These are phyloP conservation scores for Lactarius sp. DNA, from an alignment of 768 basidiomycete genomes.

Conservation along the genomic window DNA sequence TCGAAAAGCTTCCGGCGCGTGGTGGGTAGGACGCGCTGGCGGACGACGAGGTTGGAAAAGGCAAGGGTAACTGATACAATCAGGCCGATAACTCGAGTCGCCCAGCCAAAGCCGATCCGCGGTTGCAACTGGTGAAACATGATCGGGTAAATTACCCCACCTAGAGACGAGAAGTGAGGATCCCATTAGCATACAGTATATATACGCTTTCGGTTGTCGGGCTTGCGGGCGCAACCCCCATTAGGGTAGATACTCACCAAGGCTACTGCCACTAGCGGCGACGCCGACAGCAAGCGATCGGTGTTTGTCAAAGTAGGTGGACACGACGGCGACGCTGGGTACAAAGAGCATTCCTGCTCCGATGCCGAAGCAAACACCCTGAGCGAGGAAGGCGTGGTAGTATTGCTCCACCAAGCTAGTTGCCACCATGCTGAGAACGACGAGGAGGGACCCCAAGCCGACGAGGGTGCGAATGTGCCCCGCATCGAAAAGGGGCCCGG, in stretches of 20 bases:
- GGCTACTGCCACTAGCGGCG: constrained; percentile 35
- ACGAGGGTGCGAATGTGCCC: constrained; percentile 25
- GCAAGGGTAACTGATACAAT: constrained; percentile 27
- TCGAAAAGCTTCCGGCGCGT: constrained; percentile 25
- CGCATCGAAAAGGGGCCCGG: constrained; percentile 26
- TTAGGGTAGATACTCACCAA: constrained; percentile 21
- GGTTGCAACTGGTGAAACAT: constrained; percentile 30
- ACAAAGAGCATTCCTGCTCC: constrained; percentile 43
- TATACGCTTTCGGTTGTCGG: neutral
- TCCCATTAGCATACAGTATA: neutral
- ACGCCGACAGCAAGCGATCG: constrained; percentile 44
- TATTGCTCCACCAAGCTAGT: constrained; percentile 24
- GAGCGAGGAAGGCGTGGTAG: constrained; percentile 40
- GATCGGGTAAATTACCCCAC: constrained; percentile 30
- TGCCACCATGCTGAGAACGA: constrained; percentile 24
- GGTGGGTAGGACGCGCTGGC: constrained; percentile 23
- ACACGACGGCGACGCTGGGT: constrained; percentile 40
- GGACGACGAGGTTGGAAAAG: constrained; percentile 26
- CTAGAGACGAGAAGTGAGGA: neutral
- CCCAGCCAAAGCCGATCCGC: constrained; percentile 29
- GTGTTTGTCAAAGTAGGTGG: constrained; percentile 42
- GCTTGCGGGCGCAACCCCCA: neutral
- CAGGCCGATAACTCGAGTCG: constrained; percentile 31
- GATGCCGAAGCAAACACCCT: constrained; percentile 42
- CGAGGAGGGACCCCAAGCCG: constrained; percentile 23